Percentiles rank a stretch among this genome's conserved stretches.
Evolutionary conservation across 83 land plant genomes (phyloP).

Genomic region (Diphasiastrum complanatum): DNA sequence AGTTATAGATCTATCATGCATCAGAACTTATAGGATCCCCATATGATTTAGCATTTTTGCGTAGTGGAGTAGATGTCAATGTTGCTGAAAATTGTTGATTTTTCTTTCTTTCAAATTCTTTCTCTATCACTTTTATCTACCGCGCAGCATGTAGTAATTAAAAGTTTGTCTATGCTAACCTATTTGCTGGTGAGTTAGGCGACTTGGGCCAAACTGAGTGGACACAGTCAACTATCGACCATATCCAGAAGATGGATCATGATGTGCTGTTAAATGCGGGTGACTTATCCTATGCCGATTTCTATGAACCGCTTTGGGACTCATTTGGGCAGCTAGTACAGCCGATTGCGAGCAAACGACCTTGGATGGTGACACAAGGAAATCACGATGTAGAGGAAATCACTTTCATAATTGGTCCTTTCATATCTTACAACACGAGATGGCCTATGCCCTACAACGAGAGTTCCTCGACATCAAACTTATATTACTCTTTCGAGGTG

Average conservation of each 20-base stretch:
- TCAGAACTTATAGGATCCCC: no score
- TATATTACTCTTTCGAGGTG: background rate
- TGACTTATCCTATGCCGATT: constrained; percentile 29
- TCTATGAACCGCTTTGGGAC: constrained; percentile 19
- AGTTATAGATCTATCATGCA: no score
- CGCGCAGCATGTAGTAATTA: no score
- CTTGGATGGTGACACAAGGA: constrained; percentile 24
- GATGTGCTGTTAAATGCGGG: constrained; percentile 21
- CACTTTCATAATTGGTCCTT: background rate
- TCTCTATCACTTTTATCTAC: no score
- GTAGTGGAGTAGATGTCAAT: no score
- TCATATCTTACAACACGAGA: background rate
- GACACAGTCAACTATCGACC: constrained; percentile 16
- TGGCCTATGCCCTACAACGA: background rate
- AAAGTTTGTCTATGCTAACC: no score
- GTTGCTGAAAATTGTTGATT: no score
- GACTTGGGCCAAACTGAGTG: constrained; percentile 26
- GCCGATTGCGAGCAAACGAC: constrained; percentile 12
- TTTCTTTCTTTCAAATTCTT: no score
- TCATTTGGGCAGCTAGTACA: constrained; percentile 18
- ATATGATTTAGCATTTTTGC: no score
- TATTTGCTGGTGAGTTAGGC: no score
- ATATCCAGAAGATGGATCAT: background rate
- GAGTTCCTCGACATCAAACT: background rate
- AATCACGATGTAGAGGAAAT: constrained; percentile 19